phyloP scores from a whole-genome alignment of 495 filamentous ascomycete genomes.

The Thermothielavioides terrestris region DNA sequence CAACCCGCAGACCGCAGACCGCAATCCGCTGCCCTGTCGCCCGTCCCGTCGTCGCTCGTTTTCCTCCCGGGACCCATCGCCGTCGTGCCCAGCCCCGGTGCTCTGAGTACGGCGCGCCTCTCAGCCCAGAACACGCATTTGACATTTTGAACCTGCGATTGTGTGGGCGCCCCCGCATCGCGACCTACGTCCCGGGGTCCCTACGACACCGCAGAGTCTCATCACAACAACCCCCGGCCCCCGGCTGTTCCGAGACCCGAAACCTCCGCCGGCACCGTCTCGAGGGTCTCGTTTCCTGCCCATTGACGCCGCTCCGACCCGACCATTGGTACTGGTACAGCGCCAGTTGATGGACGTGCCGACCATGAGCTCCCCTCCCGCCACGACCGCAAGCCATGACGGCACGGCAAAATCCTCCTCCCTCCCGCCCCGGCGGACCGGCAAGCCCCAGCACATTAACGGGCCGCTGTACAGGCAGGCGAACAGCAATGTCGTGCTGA shows the following conservation, averaged over 20 bases:
- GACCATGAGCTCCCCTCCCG: conserved; percentile 6
- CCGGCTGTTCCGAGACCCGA: not conserved
- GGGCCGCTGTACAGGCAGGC: conserved; percentile 42
- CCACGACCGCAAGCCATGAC: conserved; percentile 2
- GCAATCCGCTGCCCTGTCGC: not conserved
- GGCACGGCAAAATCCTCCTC: conserved; percentile 1
- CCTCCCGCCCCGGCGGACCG: conserved; percentile 11
- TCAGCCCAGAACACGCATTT: not conserved
- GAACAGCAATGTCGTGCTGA: conserved; percentile 37
- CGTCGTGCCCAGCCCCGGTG: not conserved
- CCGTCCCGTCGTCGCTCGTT: conserved; percentile 6
- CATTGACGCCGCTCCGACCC: not conserved
- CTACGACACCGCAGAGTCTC: too few relatives aligned
- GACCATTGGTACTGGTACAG: conserved; percentile 8
- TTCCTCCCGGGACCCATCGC: not conserved
- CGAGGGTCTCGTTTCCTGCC: not conserved
- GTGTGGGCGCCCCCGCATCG: too few relatives aligned
- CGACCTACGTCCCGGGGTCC: too few relatives aligned
- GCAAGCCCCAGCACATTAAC: conserved; percentile 34
- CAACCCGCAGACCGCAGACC: too few relatives aligned
- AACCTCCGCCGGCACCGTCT: not conserved
- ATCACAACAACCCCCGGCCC: too few relatives aligned
- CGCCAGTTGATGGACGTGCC: conserved; percentile 4
- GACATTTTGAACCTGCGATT: not conserved
- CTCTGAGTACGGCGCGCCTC: not conserved